Base-by-base conservation (phyloP, 2,329 filamentous ascomycete species). In the Ophiosphaerella narmari region DNA sequence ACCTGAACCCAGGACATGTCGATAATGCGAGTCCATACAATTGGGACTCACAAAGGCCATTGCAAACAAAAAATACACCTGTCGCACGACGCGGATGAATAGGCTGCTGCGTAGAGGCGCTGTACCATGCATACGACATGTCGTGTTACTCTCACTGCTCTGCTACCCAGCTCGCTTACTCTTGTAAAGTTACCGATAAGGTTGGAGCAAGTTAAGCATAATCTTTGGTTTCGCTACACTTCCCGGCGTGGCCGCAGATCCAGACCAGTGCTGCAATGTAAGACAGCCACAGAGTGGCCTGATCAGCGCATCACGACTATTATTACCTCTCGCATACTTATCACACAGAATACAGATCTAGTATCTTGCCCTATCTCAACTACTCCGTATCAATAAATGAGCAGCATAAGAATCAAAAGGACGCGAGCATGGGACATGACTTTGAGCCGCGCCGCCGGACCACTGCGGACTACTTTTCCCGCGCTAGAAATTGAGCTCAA, bases 121-220 rank as follows among this genome's bases (percentile, higher is more conserved):
- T 9, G 18, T 8, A 26, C 1, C 34, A n/a, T 23, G 34, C 24
- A 24, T 39, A 21, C 24, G 11, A 29, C 11, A 29, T 29, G 26
- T 11, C 6, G 26, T 29, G 2, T 29, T 29, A 29, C 26, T 50
- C 26, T 29, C 7, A 11, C 7, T 29, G 11, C 26, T 29, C 26
- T 6, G 11, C 7, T 29, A 4, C 18, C 60, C 55, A 52, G 57
- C 49, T 65, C 64, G 62, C 54, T 66, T 63, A 61, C 60, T 50
- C 50, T 52, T 63, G 48, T 57, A 63, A 51, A 60, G 51, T 29
- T 58, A 54, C 55, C 68, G 66, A 69, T 71, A 70, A 71, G 66
- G 65, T 68, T 71, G 61, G 50, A 62, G 57, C 61, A 63, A 63
- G 59, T 70, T 71, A 71, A 71, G 67, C 67, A 68, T 71, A 71